phyloP scores from a whole-genome alignment of 345 rosid genomes.

The Leavenworthia alabamica region DNA sequence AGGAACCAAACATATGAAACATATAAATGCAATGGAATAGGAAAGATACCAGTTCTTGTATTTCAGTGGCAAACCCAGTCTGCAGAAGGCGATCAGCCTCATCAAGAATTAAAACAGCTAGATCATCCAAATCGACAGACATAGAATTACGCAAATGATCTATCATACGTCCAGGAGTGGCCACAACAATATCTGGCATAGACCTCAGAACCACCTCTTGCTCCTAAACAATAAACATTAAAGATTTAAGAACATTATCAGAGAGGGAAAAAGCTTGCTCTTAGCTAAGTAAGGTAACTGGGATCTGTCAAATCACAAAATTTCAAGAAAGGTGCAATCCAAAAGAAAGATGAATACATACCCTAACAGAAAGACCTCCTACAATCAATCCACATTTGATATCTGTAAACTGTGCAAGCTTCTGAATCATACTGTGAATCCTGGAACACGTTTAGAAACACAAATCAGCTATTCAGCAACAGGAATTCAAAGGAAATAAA shows the following conservation, averaged over 20 bases:
- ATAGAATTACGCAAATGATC: conserved; percentile 94
- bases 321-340: neutral
- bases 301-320: neutral
- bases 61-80: conserved; percentile 94
- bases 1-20: neutral
- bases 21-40: neutral
- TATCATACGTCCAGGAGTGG: conserved; percentile 96
- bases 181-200: conserved; percentile 95
- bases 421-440: conserved; percentile 92
- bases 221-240: conserved; percentile 39
- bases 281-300: neutral
- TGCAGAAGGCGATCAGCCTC: conserved; percentile 97
- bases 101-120: conserved; percentile 86
- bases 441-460: conserved; percentile 32
- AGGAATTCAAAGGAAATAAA: neutral
- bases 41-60: conserved; percentile 73
- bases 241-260: neutral
- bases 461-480: neutral
- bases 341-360: conserved; percentile 24
- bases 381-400: conserved; percentile 85
- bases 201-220: conserved; percentile 89
- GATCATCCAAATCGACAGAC: conserved; percentile 89
- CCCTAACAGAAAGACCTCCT: conserved; percentile 93
- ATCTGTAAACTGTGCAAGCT: conserved; percentile 81
- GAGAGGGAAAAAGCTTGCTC: neutral